Evolutionary conservation across 371 early-diverging fungal species (phyloP), one percentile per base, ranked within the genome.

Genomic region (Mortierella sp.): DNA sequence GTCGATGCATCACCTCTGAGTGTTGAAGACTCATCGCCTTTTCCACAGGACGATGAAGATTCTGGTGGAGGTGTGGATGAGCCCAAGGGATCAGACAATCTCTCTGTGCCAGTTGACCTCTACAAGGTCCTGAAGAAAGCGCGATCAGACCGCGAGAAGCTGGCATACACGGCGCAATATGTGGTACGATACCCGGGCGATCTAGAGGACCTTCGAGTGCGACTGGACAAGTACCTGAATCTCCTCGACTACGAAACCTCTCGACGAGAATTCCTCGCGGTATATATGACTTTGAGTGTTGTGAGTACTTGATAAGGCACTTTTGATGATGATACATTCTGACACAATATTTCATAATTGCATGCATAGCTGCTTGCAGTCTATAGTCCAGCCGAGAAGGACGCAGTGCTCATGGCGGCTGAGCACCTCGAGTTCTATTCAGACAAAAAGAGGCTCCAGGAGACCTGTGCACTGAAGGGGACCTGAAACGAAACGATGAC

Each of bases 211-310:
- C 49, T 73, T n/a, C 64, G 67, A 27, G 32, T 30, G 15, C 63
- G 60, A 17, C 34, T 73, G 44, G 68, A 67, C 26, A 44, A 53
- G 31, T 73, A 73, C n/a, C 37, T 73, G 39, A 63, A 47, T 17
- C 48, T 73, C 11, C 32, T 73, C 4, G 75, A 73, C 56, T 73
- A 68, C 48, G 75, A 73, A 34, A 46, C 63, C 5, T 68, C 75
- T 4, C 67, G 75, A 7, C 68, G 68, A 9, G 68, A 73, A 23
- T 67, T 73, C 39, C 34, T 73, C 2, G 37, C 50, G 7, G 75
- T 73, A 64, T 21, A 63, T 55, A 8, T 9, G 3, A 8, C 21
- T 2, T 21, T n/a, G n/a, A n/a, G n/a, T n/a, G n/a, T n/a, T n/a
- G n/a, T n/a, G n/a, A n/a, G n/a, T n/a, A n/a, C n/a, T n/a, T n/a